phyloP scores from a whole-genome alignment of 345 rosid species.

The Corymbia maculata region DNA sequence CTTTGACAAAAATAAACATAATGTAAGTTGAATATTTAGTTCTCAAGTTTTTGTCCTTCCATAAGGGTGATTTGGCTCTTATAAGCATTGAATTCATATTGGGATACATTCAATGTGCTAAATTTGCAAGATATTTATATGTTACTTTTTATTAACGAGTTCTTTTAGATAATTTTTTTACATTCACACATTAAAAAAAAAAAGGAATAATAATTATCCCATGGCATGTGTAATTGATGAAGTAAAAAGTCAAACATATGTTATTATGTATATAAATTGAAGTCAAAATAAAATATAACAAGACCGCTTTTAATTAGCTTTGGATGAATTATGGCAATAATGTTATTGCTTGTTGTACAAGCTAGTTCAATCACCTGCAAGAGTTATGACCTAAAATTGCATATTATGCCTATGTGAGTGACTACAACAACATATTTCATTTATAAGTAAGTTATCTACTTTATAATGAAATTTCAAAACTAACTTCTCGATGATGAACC shows the following conservation, averaged over 20 bases:
- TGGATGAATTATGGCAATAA: neutral
- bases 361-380: neutral
- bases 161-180: too few relatives aligned
- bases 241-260: neutral
- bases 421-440: too few relatives aligned
- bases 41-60: too few relatives aligned
- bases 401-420: too few relatives aligned
- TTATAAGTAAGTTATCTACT: too few relatives aligned
- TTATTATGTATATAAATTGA: neutral
- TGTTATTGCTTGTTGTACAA: neutral
- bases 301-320: neutral
- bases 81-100: too few relatives aligned
- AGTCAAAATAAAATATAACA: neutral
- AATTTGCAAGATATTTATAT: neutral
- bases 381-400: neutral
- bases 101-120: too few relatives aligned
- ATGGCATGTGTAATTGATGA: too few relatives aligned
- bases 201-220: too few relatives aligned
- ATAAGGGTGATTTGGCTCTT: neutral
- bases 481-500: too few relatives aligned
- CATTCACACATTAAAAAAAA: neutral
- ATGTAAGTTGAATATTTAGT: neutral
- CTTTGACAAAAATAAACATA: neutral
- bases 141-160: too few relatives aligned
- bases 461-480: too few relatives aligned